Conservation (phyloP, 805 yeast species). For the Danielia reshetovae region DNA sequence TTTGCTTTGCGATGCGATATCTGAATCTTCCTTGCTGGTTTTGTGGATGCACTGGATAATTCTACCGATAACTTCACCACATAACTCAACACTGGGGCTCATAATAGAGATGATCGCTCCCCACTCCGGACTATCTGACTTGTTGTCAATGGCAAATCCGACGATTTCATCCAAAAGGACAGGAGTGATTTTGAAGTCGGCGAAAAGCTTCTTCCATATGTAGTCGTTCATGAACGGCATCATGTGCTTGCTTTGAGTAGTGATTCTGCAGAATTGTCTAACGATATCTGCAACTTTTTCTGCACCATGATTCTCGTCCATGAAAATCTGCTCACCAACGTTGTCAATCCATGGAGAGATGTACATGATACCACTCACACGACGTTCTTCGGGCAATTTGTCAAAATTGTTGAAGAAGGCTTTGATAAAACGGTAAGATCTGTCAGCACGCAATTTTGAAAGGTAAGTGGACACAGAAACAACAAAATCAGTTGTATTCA, state of each 20-base stretch:
- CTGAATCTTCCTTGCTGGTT: slow-evolving; percentile 41
- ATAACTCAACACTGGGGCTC: slow-evolving; percentile 70
- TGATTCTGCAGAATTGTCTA: slow-evolving; percentile 56
- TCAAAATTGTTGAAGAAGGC: slow-evolving; percentile 46
- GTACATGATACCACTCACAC: slow-evolving; percentile 45
- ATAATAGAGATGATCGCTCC: slow-evolving; percentile 57
- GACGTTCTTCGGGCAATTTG: slow-evolving; percentile 28
- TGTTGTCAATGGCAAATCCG: slow-evolving; percentile 68
- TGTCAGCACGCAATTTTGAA: slow-evolving; percentile 51
- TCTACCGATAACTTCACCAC: slow-evolving; percentile 59
- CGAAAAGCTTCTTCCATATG: slow-evolving; percentile 64
- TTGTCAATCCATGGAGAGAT: slow-evolving; percentile 75
- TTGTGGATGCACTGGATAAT: slow-evolving; percentile 52
- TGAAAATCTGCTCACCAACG: slow-evolving; percentile 55
- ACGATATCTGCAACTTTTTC: slow-evolving; percentile 58
- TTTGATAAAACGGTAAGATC: slow-evolving; percentile 58
- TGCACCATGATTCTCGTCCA: slow-evolving; percentile 51
- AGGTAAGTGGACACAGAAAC: slow-evolving; percentile 52
- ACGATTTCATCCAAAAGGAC: slow-evolving; percentile 70
- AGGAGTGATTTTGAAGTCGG: slow-evolving; percentile 55
- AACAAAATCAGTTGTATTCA: slow-evolving; percentile 60
- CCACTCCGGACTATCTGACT: slow-evolving; percentile 73
- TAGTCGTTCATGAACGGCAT: slow-evolving; percentile 53
- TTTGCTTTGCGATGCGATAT: slow-evolving; percentile 39
- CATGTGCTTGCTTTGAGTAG: slow-evolving; percentile 46